Base-by-base conservation (phyloP, 2,329 filamentous ascomycete genomes). In the Monilinia aucupariae region DNA sequence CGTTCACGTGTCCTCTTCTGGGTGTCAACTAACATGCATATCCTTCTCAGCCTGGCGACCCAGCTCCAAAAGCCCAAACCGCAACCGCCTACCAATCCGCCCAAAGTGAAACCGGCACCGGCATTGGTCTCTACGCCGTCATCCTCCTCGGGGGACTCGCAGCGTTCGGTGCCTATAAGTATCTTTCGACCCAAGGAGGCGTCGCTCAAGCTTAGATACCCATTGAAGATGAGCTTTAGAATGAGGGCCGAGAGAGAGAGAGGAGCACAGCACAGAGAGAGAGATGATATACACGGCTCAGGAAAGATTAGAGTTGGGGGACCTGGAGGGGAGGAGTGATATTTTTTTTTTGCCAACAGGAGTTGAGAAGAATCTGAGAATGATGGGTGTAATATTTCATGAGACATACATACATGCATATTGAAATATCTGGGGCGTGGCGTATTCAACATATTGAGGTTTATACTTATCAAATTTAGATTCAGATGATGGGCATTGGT, bases 101-200 rank as follows among this genome's bases (percentile, higher is more conserved):
- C 43, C 68, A 69, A 63, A 75, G 76, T 56, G 76, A 75, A 55
- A 76, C 82, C 60, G 83, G 87, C 69, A 71, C 92, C 64, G 90
- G 92, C 72, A 37, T 96, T 69, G 90, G 87, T 65, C 81, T 96
- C 71, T 97, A 97, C 79, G 89, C 86, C 65, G 71, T 96, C 70
- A 77, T 97, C 71, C 80, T 96, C 70, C 75, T 93, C 69, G 91
- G 91, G 71, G 92, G 88, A 69, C 81, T 85, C 55, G 76, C 85
- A 66, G 91, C 90, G 67, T 97, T 91, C 79, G 84, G 83, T 71
- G 90, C 83, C 72, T 97, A 93, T 82, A 88, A 92, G 78, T 96
- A 94, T 81, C 76, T 96, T 71, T 86, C 93, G 61, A 67, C 60
- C 48, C 71, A 73, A 55, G 66, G 72, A 63, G 66, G 59, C 43